Percentiles rank a stretch among this genome's conserved stretches.
Conservation (phyloP, 1,284 basidiomycete genomes). For the Microbotryum intermedium region DNA sequence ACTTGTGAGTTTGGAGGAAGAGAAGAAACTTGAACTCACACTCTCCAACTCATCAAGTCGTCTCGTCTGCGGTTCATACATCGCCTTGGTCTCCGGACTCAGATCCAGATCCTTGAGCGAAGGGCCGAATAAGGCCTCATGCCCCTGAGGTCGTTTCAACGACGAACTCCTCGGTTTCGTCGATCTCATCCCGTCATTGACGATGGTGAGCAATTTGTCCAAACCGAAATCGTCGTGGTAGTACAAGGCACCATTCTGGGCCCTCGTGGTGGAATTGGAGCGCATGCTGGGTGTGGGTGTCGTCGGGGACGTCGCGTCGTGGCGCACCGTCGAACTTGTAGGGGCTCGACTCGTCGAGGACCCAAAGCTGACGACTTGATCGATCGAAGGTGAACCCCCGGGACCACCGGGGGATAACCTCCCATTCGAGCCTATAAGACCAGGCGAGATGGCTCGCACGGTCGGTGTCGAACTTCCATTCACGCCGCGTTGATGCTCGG, state of each 20-base stretch:
- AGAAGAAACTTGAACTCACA: too few species aligned
- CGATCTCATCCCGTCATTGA: constrained; percentile 52
- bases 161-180: constrained; percentile 35
- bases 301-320: constrained; percentile 22
- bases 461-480: constrained; percentile 43
- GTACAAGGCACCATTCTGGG: constrained; percentile 35
- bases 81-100: constrained; percentile 61
- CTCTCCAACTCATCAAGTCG: constrained; percentile 71
- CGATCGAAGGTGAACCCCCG: constrained; percentile 28
- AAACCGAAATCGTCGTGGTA: constrained; percentile 76
- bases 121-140: constrained; percentile 61
- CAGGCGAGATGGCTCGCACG: constrained; percentile 9
- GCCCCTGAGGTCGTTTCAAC: constrained; percentile 48
- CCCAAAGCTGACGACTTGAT: constrained; percentile 18
- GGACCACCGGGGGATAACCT: constrained; percentile 14
- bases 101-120: constrained; percentile 40
- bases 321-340: constrained; percentile 11
- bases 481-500: constrained; percentile 38
- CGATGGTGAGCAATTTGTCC: constrained; percentile 69
- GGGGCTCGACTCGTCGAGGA: neutral
- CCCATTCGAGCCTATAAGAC: constrained; percentile 10
- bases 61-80: constrained; percentile 61
- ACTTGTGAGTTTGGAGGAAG: too few species aligned
- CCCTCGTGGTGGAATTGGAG: constrained; percentile 36
- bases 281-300: constrained; percentile 35